Percentiles rank a stretch among this genome's conserved stretches.
Conservation (phyloP, 352 stramenopile genomes). For the Pilasporangium apinafurcum region DNA sequence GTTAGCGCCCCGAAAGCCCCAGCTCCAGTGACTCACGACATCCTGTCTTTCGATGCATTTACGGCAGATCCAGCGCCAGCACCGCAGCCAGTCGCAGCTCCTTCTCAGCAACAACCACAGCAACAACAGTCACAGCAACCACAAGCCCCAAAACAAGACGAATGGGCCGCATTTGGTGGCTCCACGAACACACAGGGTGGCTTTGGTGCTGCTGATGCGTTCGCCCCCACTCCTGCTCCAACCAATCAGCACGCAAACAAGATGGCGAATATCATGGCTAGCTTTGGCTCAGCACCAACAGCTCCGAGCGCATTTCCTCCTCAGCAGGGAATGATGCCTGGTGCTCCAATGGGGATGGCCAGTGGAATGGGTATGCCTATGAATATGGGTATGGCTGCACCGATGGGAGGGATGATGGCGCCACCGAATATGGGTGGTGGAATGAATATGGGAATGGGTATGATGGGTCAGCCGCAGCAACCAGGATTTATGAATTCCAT, state of each 20-base stretch:
- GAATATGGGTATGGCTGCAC: slow-evolving; percentile 23
- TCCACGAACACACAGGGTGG: slow-evolving; percentile 17
- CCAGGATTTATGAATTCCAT: slow-evolving; percentile 34
- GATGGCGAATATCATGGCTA: slow-evolving; percentile 87
- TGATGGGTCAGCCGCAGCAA: slow-evolving; percentile 4
- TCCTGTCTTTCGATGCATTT: slow-evolving; percentile 73
- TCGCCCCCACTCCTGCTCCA: slow-evolving; percentile 25
- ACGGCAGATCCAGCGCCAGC: slow-evolving; percentile 21
- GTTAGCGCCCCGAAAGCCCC: slow-evolving; percentile 11
- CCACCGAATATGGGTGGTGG: not conserved
- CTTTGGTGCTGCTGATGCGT: slow-evolving; percentile 42
- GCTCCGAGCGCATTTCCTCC: slow-evolving; percentile 13
- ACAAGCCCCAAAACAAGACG: slow-evolving; percentile 40
- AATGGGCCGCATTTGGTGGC: slow-evolving; percentile 68
- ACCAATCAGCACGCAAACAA: slow-evolving; percentile 61
- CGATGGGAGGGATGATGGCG: slow-evolving; percentile 17
- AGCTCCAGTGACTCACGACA: slow-evolving; percentile 36
- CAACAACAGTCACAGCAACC: slow-evolving; percentile 1
- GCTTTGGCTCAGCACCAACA: slow-evolving; percentile 42
- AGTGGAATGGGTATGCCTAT: slow-evolving; percentile 31
- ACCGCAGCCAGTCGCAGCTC: slow-evolving; percentile 12
- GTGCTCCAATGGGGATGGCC: slow-evolving; percentile 30
- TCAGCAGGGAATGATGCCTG: slow-evolving; percentile 37
- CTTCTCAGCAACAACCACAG: slow-evolving; percentile 4
- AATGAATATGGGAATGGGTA: slow-evolving; percentile 15